Base-by-base conservation (phyloP, 192 early-diverging fungal genomes). In the Coemansia sp. region DNA sequence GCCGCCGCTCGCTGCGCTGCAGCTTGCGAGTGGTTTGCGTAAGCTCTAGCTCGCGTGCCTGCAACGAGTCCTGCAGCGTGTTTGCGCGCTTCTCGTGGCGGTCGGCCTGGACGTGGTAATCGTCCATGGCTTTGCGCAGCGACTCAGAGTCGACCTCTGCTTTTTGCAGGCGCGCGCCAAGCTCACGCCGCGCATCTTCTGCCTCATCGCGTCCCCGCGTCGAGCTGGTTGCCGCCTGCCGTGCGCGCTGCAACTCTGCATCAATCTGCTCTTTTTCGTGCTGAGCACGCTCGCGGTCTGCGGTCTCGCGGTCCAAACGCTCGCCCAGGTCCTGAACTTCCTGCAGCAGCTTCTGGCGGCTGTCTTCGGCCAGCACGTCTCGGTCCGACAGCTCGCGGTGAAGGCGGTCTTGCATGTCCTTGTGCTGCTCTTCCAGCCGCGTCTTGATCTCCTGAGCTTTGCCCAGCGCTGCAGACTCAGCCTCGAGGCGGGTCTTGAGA, bases 311-410 rank as follows among this genome's bases (percentile, higher is more conserved):
- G 8, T 85, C 83, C 50, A 88, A 73, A 38, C 79, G 81, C 47
- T 82, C 81, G 61, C 88, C 88, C 5, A 87, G 71, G 4, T 62
- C 71, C 48, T 85, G 74, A 36, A 89, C 75, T 68, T 89, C 87
- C 2, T 64, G 49, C 28, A 85, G 65, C 23, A 88, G 81, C 54
- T 89, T 75, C 66, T 87, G 84, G 40, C 88, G 87, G n/a, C 83
- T 71, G 15, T 91, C 89, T 63, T 95, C 92, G 19, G 87, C 83
- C 78, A 89, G 83, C 12, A 77, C 56, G 17, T 93, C 93, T 65
- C 89, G 90, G 31, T 76, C 82, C 31, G 71, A 68, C 62, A 85
- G 73, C 67, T 88, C 85, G 3, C 68, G 66, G 57, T 89, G 89
- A 40, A 87, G 66, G 58, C 84, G 85, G 49, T 83, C 84, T 49